Evolutionary conservation across 345 rosid species (phyloP).

Genomic region (Boechera divaricarpa): DNA sequence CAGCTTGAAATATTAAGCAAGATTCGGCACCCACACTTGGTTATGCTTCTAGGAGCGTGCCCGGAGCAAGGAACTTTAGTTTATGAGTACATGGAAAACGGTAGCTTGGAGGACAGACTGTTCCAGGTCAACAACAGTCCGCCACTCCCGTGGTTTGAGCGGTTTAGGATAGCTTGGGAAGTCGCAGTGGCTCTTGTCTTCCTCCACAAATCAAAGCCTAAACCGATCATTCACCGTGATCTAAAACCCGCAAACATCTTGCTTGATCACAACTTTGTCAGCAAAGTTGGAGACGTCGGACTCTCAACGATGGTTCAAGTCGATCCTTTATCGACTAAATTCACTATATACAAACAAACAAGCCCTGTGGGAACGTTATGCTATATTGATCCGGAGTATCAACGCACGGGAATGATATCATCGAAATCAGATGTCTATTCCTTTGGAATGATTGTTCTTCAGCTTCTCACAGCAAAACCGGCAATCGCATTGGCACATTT

Average conservation of each 20-base stretch:
- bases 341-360: constrained; percentile 58
- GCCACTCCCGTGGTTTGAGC: constrained; percentile 83
- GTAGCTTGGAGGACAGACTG: constrained; percentile 81
- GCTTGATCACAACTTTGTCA: constrained; percentile 78
- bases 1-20: constrained; percentile 90
- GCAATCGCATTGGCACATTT: constrained; percentile 72
- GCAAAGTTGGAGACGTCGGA: constrained; percentile 95
- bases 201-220: constrained; percentile 85
- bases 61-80: constrained; percentile 76
- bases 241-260: constrained; percentile 92
- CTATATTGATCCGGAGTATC: constrained; percentile 94
- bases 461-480: constrained; percentile 78
- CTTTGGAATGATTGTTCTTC: constrained; percentile 77
- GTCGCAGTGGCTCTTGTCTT: constrained; percentile 79
- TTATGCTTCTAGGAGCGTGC: constrained; percentile 93
- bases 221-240: constrained; percentile 86
- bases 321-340: constrained; percentile 48
- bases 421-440: constrained; percentile 86
- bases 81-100: constrained; percentile 92
- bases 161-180: constrained; percentile 89
- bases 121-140: constrained; percentile 56
- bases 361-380: constrained; percentile 82
- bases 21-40: constrained; percentile 85
- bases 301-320: constrained; percentile 67
- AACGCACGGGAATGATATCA: constrained; percentile 76